Evolutionary conservation across 495 filamentous ascomycete genomes (phyloP).

Genomic region (Xylaria flabelliformis): DNA sequence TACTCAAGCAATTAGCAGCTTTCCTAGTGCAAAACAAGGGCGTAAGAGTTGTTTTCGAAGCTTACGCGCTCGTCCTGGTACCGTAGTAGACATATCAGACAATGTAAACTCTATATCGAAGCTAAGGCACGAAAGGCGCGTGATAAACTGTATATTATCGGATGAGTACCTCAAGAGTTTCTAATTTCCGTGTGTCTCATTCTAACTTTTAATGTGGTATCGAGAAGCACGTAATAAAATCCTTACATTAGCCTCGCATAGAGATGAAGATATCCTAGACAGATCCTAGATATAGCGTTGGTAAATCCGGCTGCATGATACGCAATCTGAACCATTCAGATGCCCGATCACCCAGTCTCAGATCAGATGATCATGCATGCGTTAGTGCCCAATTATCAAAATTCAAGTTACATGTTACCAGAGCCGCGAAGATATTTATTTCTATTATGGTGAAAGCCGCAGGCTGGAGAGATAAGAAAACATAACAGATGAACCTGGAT

Average conservation of each 20-base stretch:
- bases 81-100: neutral
- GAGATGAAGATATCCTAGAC: neutral
- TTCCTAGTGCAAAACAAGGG: neutral
- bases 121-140: neutral
- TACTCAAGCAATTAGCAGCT: neutral
- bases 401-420: neutral
- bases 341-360: constrained; percentile 12
- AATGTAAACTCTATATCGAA: neutral
- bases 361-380: constrained; percentile 24
- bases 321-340: neutral
- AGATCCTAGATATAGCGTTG: neutral
- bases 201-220: neutral
- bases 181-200: neutral
- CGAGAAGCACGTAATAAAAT: neutral
- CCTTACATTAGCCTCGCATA: neutral
- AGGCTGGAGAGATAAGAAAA: neutral
- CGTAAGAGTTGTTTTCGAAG: neutral
- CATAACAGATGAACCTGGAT: neutral
- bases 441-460: neutral
- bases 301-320: neutral
- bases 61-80: neutral
- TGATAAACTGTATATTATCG: neutral
- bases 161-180: neutral
- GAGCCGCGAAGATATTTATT: neutral
- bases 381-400: constrained; percentile 8